phyloP scores from a whole-genome alignment of 352 stramenopile genomes.

The Pythium biforme region DNA sequence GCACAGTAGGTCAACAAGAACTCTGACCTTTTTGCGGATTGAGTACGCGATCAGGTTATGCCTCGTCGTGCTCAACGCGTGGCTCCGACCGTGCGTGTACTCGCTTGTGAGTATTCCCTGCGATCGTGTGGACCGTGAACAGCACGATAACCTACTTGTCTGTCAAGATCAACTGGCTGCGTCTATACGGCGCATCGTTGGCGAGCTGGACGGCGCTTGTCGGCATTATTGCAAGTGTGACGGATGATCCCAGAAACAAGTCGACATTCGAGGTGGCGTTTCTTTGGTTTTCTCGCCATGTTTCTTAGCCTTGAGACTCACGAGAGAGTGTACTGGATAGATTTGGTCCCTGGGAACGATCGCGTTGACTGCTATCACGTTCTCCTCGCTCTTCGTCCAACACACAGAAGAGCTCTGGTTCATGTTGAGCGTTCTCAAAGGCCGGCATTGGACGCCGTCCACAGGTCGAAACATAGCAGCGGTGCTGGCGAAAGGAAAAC shows the following conservation, averaged over 20 bases:
- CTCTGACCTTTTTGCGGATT: not conserved
- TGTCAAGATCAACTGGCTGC: slow-evolving; percentile 52
- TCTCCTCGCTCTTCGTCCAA: slow-evolving; percentile 43
- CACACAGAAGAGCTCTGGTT: slow-evolving; percentile 59
- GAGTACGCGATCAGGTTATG: slow-evolving; percentile 7
- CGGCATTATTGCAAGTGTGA: slow-evolving; percentile 33
- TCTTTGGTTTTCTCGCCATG: not conserved
- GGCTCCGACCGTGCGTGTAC: slow-evolving; percentile 46
- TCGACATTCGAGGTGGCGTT: slow-evolving; percentile 42
- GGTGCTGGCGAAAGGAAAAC: not conserved
- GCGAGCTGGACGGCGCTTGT: slow-evolving; percentile 41
- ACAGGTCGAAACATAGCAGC: not conserved
- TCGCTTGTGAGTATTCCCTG: slow-evolving; percentile 35
- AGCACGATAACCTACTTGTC: not conserved
- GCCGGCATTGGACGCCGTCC: not conserved
- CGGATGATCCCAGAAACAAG: slow-evolving; percentile 44
- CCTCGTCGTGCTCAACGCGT: slow-evolving; percentile 33
- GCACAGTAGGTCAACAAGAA: too few species aligned
- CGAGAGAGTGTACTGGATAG: slow-evolving; percentile 25
- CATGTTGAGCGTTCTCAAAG: slow-evolving; percentile 24
- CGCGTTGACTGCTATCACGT: slow-evolving; percentile 36
- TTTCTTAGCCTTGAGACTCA: too few species aligned
- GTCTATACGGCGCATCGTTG: slow-evolving; percentile 41
- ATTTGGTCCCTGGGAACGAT: slow-evolving; percentile 59
- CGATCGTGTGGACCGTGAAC: not conserved